phyloP scores from a whole-genome alignment of 768 basidiomycete genomes.

The Suillus placidus region DNA sequence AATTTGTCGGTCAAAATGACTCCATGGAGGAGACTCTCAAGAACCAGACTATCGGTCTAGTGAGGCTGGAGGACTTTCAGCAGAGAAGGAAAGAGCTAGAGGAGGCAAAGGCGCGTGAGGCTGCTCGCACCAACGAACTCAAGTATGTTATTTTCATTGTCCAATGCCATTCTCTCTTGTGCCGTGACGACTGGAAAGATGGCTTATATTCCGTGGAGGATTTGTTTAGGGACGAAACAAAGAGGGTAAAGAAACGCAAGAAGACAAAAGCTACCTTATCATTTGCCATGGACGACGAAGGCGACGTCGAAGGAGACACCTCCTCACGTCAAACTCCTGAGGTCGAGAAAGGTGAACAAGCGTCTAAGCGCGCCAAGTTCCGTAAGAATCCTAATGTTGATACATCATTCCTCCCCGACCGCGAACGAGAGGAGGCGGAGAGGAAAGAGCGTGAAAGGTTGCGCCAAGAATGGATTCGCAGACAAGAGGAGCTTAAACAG shows the following conservation, averaged over 20 bases:
- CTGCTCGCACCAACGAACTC: conserved; percentile 79
- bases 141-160: conserved; percentile 66
- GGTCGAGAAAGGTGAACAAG: conserved; percentile 46
- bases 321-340: conserved; percentile 43
- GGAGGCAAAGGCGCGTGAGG: conserved; percentile 88
- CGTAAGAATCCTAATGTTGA: conserved; percentile 97
- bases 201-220: conserved; percentile 80
- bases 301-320: conserved; percentile 43
- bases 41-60: conserved; percentile 88
- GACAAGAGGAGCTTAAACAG: conserved; percentile 67
- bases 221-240: conserved; percentile 85
- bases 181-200: conserved; percentile 35
- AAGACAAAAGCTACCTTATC: conserved; percentile 90
- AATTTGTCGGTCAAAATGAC: conserved; percentile 94
- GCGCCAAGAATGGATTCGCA: conserved; percentile 83
- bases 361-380: conserved; percentile 73
- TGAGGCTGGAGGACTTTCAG: conserved; percentile 90
- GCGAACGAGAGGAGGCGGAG: conserved; percentile 95
- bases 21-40: conserved; percentile 94
- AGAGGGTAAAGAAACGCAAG: conserved; percentile 90
- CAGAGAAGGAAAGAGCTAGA: conserved; percentile 86
- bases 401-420: conserved; percentile 96
- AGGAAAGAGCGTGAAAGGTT: conserved; percentile 86
- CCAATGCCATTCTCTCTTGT: conserved; percentile 23
- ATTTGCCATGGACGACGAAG: conserved; percentile 86